These are phyloP conservation scores for Apiospora hydei DNA, from an alignment of 2,329 filamentous ascomycete genomes.

Conservation along the genomic window DNA sequence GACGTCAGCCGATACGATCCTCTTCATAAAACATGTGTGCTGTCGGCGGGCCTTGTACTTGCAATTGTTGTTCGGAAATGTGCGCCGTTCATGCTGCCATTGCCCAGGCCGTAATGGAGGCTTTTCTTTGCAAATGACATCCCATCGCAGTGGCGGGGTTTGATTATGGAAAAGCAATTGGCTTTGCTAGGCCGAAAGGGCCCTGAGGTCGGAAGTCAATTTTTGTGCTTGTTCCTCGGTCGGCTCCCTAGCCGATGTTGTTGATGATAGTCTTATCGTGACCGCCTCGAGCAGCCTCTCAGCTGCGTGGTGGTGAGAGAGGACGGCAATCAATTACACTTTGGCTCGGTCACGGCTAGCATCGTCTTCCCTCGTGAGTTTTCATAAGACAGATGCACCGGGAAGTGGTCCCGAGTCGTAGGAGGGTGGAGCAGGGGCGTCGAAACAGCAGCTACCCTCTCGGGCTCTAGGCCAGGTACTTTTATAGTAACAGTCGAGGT, in stretches of 20 bases:
- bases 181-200: not conserved
- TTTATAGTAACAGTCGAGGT: not conserved
- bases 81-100: not conserved
- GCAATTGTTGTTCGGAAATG: not conserved
- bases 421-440: not conserved
- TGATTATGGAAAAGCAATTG: not conserved
- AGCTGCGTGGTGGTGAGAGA: not conserved
- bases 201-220: not conserved
- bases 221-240: not conserved
- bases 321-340: not conserved
- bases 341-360: not conserved
- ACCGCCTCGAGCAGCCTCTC: not conserved
- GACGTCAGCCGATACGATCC: not conserved
- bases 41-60: not conserved
- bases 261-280: not conserved
- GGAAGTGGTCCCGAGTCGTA: conserved; percentile 19
- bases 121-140: not conserved
- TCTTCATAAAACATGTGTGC: not conserved
- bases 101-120: not conserved
- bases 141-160: not conserved
- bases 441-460: not conserved
- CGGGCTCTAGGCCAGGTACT: conserved; percentile 2
- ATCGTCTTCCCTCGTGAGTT: conserved; percentile 14
- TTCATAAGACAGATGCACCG: conserved; percentile 4
- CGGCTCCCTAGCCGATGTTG: not conserved